Conservation (phyloP, 805 yeast genomes). For the Debaryomyces maramus region DNA sequence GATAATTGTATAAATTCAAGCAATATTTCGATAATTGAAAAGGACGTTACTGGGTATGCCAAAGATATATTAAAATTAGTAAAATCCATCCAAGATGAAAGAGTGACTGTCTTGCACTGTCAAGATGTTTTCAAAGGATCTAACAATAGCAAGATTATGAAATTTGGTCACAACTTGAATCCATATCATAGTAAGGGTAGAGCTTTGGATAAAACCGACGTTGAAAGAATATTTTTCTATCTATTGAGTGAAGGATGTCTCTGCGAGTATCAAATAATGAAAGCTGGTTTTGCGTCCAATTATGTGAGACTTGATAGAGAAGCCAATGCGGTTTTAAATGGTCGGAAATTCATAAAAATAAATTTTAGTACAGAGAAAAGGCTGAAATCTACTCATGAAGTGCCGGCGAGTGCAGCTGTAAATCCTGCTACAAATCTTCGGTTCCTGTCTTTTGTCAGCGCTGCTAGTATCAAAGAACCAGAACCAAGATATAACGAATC, state of each 20-base stretch:
- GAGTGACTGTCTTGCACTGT: slow-evolving; percentile 75
- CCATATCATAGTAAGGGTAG: slow-evolving; percentile 74
- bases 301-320: slow-evolving; percentile 65
- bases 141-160: slow-evolving; percentile 56
- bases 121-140: slow-evolving; percentile 84
- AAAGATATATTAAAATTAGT: slow-evolving; percentile 61
- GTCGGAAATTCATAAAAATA: slow-evolving; percentile 49
- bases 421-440: slow-evolving; percentile 13
- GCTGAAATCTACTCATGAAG: not conserved
- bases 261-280: slow-evolving; percentile 70
- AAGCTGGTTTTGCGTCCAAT: slow-evolving; percentile 75
- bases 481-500: slow-evolving; percentile 20
- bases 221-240: slow-evolving; percentile 82
- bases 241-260: slow-evolving; percentile 65
- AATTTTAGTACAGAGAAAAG: slow-evolving; percentile 38
- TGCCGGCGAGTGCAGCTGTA: not conserved
- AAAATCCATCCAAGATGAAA: slow-evolving; percentile 49
- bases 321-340: slow-evolving; percentile 50
- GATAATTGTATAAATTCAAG: slow-evolving; percentile 69
- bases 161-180: slow-evolving; percentile 58
- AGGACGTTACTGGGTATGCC: slow-evolving; percentile 71
- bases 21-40: slow-evolving; percentile 42
- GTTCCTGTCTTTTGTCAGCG: slow-evolving; percentile 18
- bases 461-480: slow-evolving; percentile 15
- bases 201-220: slow-evolving; percentile 59